Conservation (phyloP, 2,329 filamentous ascomycete species). For the Chaetomium sp. region DNA sequence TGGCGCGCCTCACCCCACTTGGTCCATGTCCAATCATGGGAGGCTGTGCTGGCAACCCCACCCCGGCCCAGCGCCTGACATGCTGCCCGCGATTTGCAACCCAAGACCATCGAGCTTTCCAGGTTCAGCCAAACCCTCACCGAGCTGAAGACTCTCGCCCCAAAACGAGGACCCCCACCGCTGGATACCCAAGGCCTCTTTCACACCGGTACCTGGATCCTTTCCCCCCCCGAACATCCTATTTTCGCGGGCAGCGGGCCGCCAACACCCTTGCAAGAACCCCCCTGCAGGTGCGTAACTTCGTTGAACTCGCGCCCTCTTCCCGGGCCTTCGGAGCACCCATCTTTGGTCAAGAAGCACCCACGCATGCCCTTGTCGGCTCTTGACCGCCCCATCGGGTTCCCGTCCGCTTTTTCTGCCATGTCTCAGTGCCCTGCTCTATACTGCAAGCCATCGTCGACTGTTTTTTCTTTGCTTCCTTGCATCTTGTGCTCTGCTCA, state of each 20-base stretch:
- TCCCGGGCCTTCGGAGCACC: background rate
- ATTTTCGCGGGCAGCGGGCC: slow-evolving; percentile 12
- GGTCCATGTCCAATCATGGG: slow-evolving; percentile 18
- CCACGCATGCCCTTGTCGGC: slow-evolving; percentile 2
- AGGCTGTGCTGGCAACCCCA: slow-evolving; percentile 17
- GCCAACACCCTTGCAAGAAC: background rate
- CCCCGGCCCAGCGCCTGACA: slow-evolving; percentile 10
- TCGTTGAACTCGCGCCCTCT: background rate
- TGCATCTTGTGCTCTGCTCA: slow-evolving; percentile 21
- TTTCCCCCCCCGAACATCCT: slow-evolving; percentile 4
- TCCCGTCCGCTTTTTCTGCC: slow-evolving; percentile 21
- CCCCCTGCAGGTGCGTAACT: slow-evolving; percentile 14
- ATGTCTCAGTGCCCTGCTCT: slow-evolving; percentile 17
- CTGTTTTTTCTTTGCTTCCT: background rate
- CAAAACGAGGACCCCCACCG: background rate
- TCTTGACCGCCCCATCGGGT: slow-evolving; percentile 33
- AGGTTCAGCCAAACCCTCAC: background rate
- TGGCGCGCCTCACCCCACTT: slow-evolving; percentile 17
- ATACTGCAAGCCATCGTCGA: slow-evolving; percentile 18
- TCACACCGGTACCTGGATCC: background rate
- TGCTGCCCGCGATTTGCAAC: slow-evolving; percentile 11
- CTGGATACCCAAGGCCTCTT: background rate
- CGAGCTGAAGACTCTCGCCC: background rate
- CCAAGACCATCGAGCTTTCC: background rate
- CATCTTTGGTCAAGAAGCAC: background rate